Evolutionary conservation across 495 filamentous ascomycete species (phyloP), one percentile per base, ranked within the genome.

Genomic region (Aspergillus sparsus): DNA sequence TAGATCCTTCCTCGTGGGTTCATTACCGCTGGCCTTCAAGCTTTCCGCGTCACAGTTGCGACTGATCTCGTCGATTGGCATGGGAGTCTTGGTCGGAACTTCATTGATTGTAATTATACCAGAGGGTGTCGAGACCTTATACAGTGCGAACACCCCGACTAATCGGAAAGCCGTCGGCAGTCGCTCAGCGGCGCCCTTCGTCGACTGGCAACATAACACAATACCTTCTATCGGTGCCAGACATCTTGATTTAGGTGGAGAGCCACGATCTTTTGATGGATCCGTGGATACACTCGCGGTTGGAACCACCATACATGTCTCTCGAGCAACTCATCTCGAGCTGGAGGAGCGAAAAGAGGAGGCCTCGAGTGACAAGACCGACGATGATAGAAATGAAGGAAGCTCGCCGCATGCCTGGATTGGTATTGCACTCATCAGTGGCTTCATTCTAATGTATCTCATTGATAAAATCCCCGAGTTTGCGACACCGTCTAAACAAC

Each of bases 41-140:
- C 83, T 98, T 12, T 92, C 94, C n/a, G 87, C 87, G 59, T 90
- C 91, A 37, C 91, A 96, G 70, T 79, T 97, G 27, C 86, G 94
- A 68, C 73, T 97, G 37, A 90, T 98, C 71, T 92, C 92, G 10
- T 91, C 92, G 18, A 85, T 98, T 69, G 94, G 94, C 34, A 91
- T 97, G 78, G 94, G 94, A 42, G 88, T 98, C 13, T 80, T 98
- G 7, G 92, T 98, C 18, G 94, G 94, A 37, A 98, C 93, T 36
- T 91, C 92, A 8, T 82, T 98, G 64, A 92, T 98, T 57, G 91
- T 98, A 3, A 98, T 98, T 70, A 96, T 98, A 67, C 94, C 94
- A 0, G 94, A 98, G 72, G 94, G 94, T 13, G 86, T 98, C 50
- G 94, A 97, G 67, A 94, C 94, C 7, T 77, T 97, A 50, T 92